Conservation (phyloP, 208 protist species). For the Acanthamoeba healyi region DNA sequence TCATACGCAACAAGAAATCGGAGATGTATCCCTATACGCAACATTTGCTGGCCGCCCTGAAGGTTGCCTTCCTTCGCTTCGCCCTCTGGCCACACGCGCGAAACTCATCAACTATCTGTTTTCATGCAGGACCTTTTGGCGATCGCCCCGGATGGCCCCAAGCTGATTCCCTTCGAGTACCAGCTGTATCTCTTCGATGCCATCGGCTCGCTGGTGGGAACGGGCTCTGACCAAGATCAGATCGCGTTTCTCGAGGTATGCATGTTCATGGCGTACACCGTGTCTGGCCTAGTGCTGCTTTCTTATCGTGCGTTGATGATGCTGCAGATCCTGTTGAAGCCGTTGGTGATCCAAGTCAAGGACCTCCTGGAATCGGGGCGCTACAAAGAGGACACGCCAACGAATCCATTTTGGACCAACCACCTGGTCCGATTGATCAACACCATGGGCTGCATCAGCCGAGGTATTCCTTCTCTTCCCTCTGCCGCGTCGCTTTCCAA, state of each 20-base stretch:
- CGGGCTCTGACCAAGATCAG: constrained; percentile 69
- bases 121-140: constrained; percentile 21
- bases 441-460: constrained; percentile 67
- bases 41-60: constrained; percentile 17
- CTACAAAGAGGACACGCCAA: constrained; percentile 61
- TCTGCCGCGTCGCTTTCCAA: neutral
- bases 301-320: neutral
- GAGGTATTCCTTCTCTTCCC: neutral
- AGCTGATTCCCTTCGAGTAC: constrained; percentile 65
- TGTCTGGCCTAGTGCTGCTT: neutral
- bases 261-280: no score
- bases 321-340: constrained; percentile 56
- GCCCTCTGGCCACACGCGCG: neutral
- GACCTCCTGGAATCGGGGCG: constrained; percentile 14
- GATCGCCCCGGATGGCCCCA: constrained; percentile 23
- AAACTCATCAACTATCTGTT: neutral
- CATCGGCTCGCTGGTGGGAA: constrained; percentile 56
- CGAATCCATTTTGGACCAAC: constrained; percentile 61
- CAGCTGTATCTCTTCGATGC: constrained; percentile 72
- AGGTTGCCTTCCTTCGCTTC: neutral
- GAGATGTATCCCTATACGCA: constrained; percentile 53
- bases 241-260: constrained; percentile 43
- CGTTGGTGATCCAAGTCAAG: constrained; percentile 27
- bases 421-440: constrained; percentile 69
- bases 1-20: constrained; percentile 63